Evolutionary conservation across 2,329 filamentous ascomycete species (phyloP).

Genomic region (Colletotrichum scovillei): DNA sequence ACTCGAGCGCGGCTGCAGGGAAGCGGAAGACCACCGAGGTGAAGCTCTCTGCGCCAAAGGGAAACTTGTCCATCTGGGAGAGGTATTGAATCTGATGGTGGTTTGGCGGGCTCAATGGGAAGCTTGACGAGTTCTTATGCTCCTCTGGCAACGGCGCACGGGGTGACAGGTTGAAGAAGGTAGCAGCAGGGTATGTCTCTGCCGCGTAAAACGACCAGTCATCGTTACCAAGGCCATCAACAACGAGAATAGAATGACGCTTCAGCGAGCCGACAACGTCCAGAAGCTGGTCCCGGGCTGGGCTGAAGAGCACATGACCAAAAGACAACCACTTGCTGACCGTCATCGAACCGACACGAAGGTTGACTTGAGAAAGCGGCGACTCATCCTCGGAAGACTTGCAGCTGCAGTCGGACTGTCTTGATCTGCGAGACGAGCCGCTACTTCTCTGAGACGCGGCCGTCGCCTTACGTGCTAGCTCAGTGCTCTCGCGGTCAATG

Average conservation of each 20-base stretch:
- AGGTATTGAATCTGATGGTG: conserved; percentile 80
- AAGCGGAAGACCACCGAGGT: conserved; percentile 82
- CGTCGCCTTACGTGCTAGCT: conserved; percentile 33
- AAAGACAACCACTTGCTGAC: conserved; percentile 91
- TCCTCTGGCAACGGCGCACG: conserved; percentile 62
- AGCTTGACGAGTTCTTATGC: conserved; percentile 54
- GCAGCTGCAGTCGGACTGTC: conserved; percentile 58
- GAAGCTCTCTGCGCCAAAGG: conserved; percentile 82
- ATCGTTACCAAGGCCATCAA: conserved; percentile 87
- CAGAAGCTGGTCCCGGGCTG: conserved; percentile 77
- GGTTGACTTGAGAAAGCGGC: conserved; percentile 77
- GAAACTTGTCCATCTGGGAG: conserved; percentile 74
- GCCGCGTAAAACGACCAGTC: conserved; percentile 91
- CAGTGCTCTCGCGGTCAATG: conserved; percentile 41
- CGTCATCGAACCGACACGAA: conserved; percentile 83
- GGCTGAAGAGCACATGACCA: conserved; percentile 85
- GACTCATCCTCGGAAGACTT: conserved; percentile 67
- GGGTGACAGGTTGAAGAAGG: conserved; percentile 81
- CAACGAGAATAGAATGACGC: conserved; percentile 76
- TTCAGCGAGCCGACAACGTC: conserved; percentile 61
- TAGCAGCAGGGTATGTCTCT: conserved; percentile 79
- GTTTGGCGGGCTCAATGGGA: conserved; percentile 72
- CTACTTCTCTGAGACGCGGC: conserved; percentile 42
- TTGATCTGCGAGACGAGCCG: conserved; percentile 46
- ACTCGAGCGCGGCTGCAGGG: conserved; percentile 74